A percentile compares a stretch with the other conserved stretches of the same genome.
phyloP scores from a whole-genome alignment of 805 yeast species.

The Candida argentea region DNA sequence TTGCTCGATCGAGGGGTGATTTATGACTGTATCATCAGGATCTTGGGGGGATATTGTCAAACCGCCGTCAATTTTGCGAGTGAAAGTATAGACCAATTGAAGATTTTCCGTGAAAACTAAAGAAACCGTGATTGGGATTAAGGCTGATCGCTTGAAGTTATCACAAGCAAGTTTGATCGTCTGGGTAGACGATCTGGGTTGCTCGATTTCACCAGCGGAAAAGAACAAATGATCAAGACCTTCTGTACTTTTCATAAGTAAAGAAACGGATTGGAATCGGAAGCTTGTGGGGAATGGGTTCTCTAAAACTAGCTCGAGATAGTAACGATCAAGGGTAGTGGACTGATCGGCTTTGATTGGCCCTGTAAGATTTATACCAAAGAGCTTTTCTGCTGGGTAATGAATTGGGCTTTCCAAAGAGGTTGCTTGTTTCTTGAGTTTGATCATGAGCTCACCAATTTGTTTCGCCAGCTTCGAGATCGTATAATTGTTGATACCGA shows the following conservation, averaged over 20 bases:
- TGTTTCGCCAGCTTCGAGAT: conserved; percentile 10
- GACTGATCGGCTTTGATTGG: conserved; percentile 21
- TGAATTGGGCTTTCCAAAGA: conserved; percentile 11
- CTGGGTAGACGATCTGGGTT: conserved; percentile 4
- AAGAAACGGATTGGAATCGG: conserved; percentile 10
- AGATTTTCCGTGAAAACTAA: conserved; percentile 1
- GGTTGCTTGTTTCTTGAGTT: conserved; percentile 9
- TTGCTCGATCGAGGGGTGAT: too few species aligned
- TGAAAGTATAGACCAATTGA: background rate
- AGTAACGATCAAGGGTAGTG: conserved; percentile 22
- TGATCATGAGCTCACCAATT: conserved; percentile 10
- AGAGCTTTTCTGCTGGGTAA: conserved; percentile 26
- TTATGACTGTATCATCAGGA: background rate
- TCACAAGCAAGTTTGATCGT: conserved; percentile 12
- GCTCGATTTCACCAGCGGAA: conserved; percentile 2
- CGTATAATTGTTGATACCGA: conserved; percentile 20
- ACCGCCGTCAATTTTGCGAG: too few species aligned
- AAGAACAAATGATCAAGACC: conserved; percentile 5
- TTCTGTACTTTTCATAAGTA: conserved; percentile 11
- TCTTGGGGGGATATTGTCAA: too few species aligned
- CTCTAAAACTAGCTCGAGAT: conserved; percentile 20
- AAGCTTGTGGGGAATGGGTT: conserved; percentile 19
- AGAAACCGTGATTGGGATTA: conserved; percentile 5
- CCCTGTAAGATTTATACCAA: conserved; percentile 25
- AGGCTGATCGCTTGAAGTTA: conserved; percentile 10